Evolutionary conservation across 495 filamentous ascomycete species (phyloP).

Genomic region (Lasiosphaeria hispida): DNA sequence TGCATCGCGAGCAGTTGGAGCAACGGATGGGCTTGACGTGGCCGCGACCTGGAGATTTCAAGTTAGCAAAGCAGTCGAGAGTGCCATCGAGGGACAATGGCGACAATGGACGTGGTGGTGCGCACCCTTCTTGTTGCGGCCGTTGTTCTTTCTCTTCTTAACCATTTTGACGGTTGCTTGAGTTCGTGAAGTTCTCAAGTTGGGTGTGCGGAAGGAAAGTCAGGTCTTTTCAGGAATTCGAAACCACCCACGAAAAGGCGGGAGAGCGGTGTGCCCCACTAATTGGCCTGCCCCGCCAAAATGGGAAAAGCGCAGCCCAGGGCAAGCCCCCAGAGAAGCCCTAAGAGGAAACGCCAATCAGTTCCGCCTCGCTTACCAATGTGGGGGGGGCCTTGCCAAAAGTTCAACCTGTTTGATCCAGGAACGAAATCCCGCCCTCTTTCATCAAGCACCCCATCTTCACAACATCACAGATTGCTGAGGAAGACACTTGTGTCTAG

Average conservation of each 20-base stretch:
- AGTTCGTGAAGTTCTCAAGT: conserved; percentile 34
- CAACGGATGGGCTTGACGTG: conserved; percentile 99
- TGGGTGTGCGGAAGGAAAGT: conserved; percentile 27
- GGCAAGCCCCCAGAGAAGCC: conserved; percentile 27
- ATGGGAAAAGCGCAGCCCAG: conserved; percentile 16
- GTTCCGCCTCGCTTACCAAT: conserved; percentile 29
- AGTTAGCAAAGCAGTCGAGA: conserved; percentile 15
- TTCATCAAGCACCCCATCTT: conserved; percentile 32
- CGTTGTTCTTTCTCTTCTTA: conserved; percentile 99
- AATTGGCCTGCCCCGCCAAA: conserved; percentile 7
- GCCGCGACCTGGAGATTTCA: conserved; percentile 57
- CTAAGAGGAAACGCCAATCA: conserved; percentile 24
- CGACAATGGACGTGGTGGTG: not conserved
- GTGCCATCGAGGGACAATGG: not conserved
- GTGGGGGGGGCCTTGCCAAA: conserved; percentile 30
- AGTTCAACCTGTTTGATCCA: conserved; percentile 26
- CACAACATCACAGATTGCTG: conserved; percentile 51
- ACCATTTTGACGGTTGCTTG: conserved; percentile 85
- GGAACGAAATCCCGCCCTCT: conserved; percentile 25
- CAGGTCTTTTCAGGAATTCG: conserved; percentile 29
- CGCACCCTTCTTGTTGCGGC: conserved; percentile 96
- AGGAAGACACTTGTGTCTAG: conserved; percentile 57
- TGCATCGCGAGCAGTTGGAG: conserved; percentile 99
- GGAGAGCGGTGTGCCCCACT: conserved; percentile 21
- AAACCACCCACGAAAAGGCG: conserved; percentile 23